Base-by-base conservation (phyloP, 768 basidiomycete genomes). In the Strobilomyces dryophilus region DNA sequence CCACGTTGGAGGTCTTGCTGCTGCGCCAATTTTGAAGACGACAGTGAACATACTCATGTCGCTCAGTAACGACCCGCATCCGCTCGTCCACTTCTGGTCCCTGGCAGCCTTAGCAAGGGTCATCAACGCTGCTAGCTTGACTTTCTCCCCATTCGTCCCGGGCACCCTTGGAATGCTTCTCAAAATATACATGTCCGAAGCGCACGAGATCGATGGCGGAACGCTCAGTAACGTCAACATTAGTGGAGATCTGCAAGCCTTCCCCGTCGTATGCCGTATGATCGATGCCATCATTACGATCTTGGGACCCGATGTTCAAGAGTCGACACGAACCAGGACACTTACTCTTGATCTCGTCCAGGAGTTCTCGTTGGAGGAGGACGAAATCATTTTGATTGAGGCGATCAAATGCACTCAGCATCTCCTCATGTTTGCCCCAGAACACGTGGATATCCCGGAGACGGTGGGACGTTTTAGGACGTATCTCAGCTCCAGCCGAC, bases 321-420 rank as follows among this genome's bases (percentile, higher is more conserved):
- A 98, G 58, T 89, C 90, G 1, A 75, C 81, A 20, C 76, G 83
- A 14, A 88, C 92, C 2, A 75, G 92, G n/a, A 81, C 83, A 2
- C 75, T 97, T 27, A 81, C 95, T 11, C 79, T 95, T 36, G 85
- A 89, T 61, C 79, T 98, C 17, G 87, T 98, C 5, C 80, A 85
- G 53, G 88, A 93, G 60, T 92, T 98, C 63, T 83, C 84, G 4
- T 71, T 81, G 37, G 95, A 98, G 62, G 81, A 84, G 3, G 92
- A 97, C 58, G 92, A 95, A 63, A 85, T 86, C 1, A 85, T 94
- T 50, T 79, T 86, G 35, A 90, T 98, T 2, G 93, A 98, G 67
- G 94, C 94, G 2, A 95, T 98, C 69, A 91, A 89, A 70, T 95
- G 94, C 69, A 85, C 93, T 11, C 95, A 98, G 62, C 95, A 98